These are phyloP conservation scores for Musa beccarii DNA, from an alignment of 176 grass and related monocot species.

Conservation along the genomic window DNA sequence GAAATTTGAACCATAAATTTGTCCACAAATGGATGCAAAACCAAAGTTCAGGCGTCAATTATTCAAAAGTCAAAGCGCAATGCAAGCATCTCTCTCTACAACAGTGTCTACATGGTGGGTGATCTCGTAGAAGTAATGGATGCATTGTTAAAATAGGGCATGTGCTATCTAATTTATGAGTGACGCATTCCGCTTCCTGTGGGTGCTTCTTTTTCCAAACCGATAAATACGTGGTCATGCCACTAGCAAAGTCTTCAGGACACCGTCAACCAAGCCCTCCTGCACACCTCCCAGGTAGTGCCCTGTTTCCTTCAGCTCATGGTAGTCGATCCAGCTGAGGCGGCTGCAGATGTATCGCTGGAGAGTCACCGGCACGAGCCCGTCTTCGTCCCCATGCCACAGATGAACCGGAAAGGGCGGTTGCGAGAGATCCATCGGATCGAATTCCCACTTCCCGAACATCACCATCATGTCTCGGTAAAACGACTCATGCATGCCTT, in stretches of 20 bases:
- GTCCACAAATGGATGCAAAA: too few relatives aligned
- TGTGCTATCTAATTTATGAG: too few relatives aligned
- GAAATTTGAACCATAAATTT: too few relatives aligned
- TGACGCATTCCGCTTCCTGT: too few relatives aligned
- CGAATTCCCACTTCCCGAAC: slow-evolving; percentile 94
- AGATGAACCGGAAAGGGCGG: slow-evolving; percentile 66
- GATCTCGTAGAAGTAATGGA: too few relatives aligned
- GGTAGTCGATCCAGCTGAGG: slow-evolving; percentile 70
- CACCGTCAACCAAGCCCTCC: slow-evolving; percentile 53
- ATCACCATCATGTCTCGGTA: slow-evolving; percentile 90
- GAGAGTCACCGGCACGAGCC: slow-evolving; percentile 72
- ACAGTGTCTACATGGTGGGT: too few relatives aligned
- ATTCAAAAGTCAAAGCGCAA: too few relatives aligned
- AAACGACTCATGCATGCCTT: slow-evolving; percentile 66
- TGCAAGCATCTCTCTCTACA: too few relatives aligned
- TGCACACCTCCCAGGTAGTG: slow-evolving; percentile 57
- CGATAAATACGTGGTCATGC: background rate
- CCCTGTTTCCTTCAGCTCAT: slow-evolving; percentile 47
- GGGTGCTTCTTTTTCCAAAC: too few relatives aligned
- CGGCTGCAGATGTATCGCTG: slow-evolving; percentile 61
- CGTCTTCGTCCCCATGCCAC: slow-evolving; percentile 89
- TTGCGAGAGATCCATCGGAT: slow-evolving; percentile 61
- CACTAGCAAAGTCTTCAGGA: slow-evolving; percentile 51
- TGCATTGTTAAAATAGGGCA: too few relatives aligned
- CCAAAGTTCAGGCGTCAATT: too few relatives aligned